Base-by-base conservation (phyloP, 352 stramenopile genomes). In the Pythium chondricola region DNA sequence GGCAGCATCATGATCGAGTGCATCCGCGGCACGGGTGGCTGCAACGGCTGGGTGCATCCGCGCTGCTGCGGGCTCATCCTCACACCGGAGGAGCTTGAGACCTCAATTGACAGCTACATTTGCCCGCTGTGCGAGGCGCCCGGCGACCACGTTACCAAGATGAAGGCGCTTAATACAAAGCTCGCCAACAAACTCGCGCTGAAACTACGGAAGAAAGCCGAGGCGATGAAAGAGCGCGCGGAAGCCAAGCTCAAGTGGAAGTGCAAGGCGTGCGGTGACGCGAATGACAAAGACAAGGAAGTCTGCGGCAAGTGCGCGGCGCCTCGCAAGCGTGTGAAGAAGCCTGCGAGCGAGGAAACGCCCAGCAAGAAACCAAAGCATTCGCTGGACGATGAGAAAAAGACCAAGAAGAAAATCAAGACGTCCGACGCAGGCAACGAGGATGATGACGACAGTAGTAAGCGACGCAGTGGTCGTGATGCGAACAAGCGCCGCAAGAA, bases 1-100 rank as follows among this genome's bases (percentile, higher is more conserved):
- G 79, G 84, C 25, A 43, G 32, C 24, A 92, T 95, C 67, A 97
- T 97, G 88, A 94, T 97, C 65, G 84, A 95, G 71, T 97, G 88
- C 67, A 95, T 89, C 52, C 83, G 86, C 55, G 86, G 86, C 56
- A 79, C 69, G 17, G 85, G 82, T 44, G 88, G 88, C 52, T 97
- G 88, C 63, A 90, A 95, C 40, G 85, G 88, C 48, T 97, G 84
- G 84, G 89, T 96, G 29, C 88, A 97, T 45, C 88, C 86, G 29
- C 58, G 55, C 45, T 96, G 88, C 56, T 96, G 85, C 49, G 84
- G 84, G 11, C 76, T 97, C 16, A 61, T 89, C 27, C 59, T 97
- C 48, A 91, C 83, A 24, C 69, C 85, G 45, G 68, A 93, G 45
- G 85, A 97, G 58, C 67, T 93, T 6, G 81, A 95, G 57, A 74